These are phyloP conservation scores for Teunomyces tritomae DNA, from an alignment of 805 yeast species.

Conservation along the genomic window DNA sequence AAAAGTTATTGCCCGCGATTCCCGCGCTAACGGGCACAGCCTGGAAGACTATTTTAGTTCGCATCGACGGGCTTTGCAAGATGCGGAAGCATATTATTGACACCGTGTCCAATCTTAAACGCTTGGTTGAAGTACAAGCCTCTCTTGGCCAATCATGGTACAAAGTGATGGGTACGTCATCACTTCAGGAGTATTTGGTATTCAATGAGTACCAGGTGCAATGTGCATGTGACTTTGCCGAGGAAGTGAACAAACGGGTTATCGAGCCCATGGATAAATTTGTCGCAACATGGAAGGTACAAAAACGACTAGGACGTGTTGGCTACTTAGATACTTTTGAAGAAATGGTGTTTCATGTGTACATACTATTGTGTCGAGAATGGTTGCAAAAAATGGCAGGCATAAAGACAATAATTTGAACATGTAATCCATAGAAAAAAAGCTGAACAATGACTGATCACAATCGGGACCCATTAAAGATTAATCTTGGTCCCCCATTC, in stretches of 20 bases:
- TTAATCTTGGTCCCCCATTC: too few relatives aligned
- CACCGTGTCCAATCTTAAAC: neutral
- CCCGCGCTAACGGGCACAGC: neutral
- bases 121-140: neutral
- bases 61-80: neutral
- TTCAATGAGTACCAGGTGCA: neutral
- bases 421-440: neutral
- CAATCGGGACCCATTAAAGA: too few relatives aligned
- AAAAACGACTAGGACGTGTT: neutral
- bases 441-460: too few relatives aligned
- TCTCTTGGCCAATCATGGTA: neutral
- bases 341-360: constrained; percentile 2
- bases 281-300: neutral
- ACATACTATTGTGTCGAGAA: neutral
- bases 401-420: neutral
- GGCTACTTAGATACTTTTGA: constrained; percentile 7
- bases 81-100: neutral
- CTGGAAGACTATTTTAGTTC: neutral
- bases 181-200: neutral
- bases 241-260: neutral
- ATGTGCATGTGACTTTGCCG: constrained; percentile 2
- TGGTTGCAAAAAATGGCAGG: constrained; percentile 3
- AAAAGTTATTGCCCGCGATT: constrained; percentile 1
- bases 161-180: neutral
- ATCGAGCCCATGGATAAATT: neutral